phyloP scores from a whole-genome alignment of 768 basidiomycete species.

The Candolleomyces efflorescens region DNA sequence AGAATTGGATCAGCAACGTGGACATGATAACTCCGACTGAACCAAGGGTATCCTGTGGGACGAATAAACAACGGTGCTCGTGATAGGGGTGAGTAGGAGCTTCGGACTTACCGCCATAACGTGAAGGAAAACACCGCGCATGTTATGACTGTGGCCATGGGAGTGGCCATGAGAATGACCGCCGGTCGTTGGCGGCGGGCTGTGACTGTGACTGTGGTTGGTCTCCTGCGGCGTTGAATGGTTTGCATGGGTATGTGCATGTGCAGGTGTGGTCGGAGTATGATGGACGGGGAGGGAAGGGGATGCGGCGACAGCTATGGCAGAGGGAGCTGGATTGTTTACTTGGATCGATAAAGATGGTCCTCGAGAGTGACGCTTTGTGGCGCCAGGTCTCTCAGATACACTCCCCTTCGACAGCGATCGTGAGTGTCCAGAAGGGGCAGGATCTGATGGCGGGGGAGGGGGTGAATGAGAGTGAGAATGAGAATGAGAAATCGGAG shows the following conservation, averaged over 20 bases:
- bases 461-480: slow-evolving; percentile 16
- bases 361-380: slow-evolving; percentile 4
- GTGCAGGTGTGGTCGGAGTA: slow-evolving; percentile 45
- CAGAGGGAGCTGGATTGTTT: slow-evolving; percentile 25
- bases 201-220: slow-evolving; percentile 70
- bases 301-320: slow-evolving; percentile 11
- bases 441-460: background rate
- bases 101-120: slow-evolving; percentile 77
- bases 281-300: slow-evolving; percentile 8
- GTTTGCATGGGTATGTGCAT: slow-evolving; percentile 38
- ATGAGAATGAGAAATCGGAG: slow-evolving; percentile 22
- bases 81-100: background rate
- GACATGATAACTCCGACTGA: slow-evolving; percentile 98
- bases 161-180: slow-evolving; percentile 36
- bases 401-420: slow-evolving; percentile 1
- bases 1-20: slow-evolving; percentile 90
- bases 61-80: background rate
- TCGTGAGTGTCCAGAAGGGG: slow-evolving; percentile 2
- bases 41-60: slow-evolving; percentile 80
- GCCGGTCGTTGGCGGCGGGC: slow-evolving; percentile 53
- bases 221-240: slow-evolving; percentile 24
- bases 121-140: slow-evolving; percentile 98
- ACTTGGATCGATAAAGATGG: slow-evolving; percentile 12
- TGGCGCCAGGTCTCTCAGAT: background rate
- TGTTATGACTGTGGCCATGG: slow-evolving; percentile 92